These are phyloP conservation scores for Ophiosphaerella herpotricha DNA, from an alignment of 2,329 filamentous ascomycete genomes.

Conservation along the genomic window DNA sequence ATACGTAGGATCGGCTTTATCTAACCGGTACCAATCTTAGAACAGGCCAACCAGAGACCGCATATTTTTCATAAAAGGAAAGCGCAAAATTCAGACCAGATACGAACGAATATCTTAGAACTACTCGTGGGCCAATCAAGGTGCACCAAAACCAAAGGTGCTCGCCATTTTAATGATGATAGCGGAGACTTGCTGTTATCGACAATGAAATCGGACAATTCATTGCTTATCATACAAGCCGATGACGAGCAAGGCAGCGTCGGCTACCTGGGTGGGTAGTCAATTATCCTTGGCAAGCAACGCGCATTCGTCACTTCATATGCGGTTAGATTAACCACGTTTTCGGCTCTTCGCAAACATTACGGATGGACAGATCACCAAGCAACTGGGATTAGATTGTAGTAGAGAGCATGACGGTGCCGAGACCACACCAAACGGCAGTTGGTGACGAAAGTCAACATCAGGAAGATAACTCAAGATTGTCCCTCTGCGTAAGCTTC, in stretches of 20 bases:
- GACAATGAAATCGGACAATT: not conserved
- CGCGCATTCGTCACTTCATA: constrained; percentile 15
- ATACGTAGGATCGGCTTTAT: too few relatives aligned
- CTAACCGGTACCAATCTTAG: too few relatives aligned
- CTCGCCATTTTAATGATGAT: not conserved
- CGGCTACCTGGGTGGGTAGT: not conserved
- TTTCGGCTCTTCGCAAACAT: constrained; percentile 7
- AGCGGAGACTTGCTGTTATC: not conserved
- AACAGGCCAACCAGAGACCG: too few relatives aligned
- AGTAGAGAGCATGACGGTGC: not conserved
- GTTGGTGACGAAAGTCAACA: not conserved
- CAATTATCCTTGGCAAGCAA: constrained; percentile 13
- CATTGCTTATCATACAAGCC: not conserved
- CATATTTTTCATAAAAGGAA: too few relatives aligned
- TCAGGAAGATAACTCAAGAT: not conserved
- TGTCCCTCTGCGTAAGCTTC: not conserved
- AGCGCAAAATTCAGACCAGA: too few relatives aligned
- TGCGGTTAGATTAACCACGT: constrained; percentile 13
- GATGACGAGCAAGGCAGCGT: not conserved
- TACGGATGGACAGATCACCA: not conserved
- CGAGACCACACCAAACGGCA: not conserved
- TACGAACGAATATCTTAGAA: too few relatives aligned
- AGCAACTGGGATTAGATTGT: not conserved
- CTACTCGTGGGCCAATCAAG: too few relatives aligned
- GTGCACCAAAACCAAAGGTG: too few relatives aligned